Base-by-base conservation (phyloP, 2,329 filamentous ascomycete genomes). In the Phialophora chinensis region DNA sequence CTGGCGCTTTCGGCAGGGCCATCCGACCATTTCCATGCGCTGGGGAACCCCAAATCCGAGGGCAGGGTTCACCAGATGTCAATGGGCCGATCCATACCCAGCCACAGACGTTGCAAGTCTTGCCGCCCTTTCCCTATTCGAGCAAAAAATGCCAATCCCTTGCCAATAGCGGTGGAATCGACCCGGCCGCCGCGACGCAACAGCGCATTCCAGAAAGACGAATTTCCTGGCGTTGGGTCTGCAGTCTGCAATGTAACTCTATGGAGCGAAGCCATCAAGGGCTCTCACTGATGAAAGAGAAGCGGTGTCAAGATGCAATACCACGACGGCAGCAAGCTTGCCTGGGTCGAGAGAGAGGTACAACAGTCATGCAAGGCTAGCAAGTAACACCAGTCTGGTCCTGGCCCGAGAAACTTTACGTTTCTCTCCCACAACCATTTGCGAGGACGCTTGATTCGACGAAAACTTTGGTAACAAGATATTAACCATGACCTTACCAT, bases 1-100 rank as follows among this genome's bases (percentile, higher is more conserved):
- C 65, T 63, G 53, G 55, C 65, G 38, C 35, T 60, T 63, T 67
- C 65, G 65, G 65, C 42, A 67, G 29, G 33, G 17, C 17, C 42
- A 67, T 67, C 60, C 65, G 60, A 54, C 60, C 20, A 56, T 23
- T n/a, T 31, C 31, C 61, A 58, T 58, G 61, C 29, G 53, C 54
- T 58, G 42, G 44, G 60, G 33, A 54, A 33, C 27, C 60, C 35
- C 49, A 62, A 62, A 61, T 54, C 60, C 60, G 50, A 33, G n/a
- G 20, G 23, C 60, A 35, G 55, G 60, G 60, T 33, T 55, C 55
- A 35, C 44, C 60, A 55, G 44, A 56, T 44, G 25, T 27, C 38
- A 49, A 56, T 56, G 23, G 60, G 44, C 29, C 33, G 59, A 61
- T 49, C 60, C 60, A 56, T 62, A 23, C n/a, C 59, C 59, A 61